Evolutionary conservation across 805 yeast species (phyloP).

Genomic region (Ogataea nakhonphanomensis): DNA sequence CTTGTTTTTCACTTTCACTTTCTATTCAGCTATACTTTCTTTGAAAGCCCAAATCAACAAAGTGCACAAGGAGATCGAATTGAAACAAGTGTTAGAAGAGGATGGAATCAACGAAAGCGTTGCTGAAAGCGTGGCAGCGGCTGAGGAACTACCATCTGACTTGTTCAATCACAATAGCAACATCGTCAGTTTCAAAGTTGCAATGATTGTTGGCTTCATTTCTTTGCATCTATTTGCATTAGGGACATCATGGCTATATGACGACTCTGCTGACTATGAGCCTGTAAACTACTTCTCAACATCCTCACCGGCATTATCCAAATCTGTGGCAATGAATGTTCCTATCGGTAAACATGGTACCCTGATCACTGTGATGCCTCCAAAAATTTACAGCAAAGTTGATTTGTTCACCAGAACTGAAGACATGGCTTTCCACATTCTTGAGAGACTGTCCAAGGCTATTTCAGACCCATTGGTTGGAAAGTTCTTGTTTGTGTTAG

Average conservation of each 20-base stretch:
- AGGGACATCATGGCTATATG: conserved; percentile 69
- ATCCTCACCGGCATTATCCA: conserved; percentile 34
- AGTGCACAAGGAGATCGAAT: conserved; percentile 75
- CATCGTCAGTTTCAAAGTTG: conserved; percentile 56
- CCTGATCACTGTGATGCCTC: conserved; percentile 56
- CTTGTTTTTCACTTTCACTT: conserved; percentile 68
- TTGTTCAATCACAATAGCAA: conserved; percentile 37
- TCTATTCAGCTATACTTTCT: conserved; percentile 78
- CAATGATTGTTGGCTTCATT: conserved; percentile 54
- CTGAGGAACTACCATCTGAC: conserved; percentile 27
- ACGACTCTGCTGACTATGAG: conserved; percentile 36
- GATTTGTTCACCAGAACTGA: conserved; percentile 57
- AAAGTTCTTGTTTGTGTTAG: conserved; percentile 67
- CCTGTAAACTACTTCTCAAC: conserved; percentile 23
- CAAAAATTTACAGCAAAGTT: conserved; percentile 55
- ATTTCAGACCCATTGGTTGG: conserved; percentile 79
- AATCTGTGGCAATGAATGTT: conserved; percentile 41
- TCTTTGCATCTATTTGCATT: conserved; percentile 65
- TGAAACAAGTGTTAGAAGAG: conserved; percentile 81
- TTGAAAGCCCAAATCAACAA: conserved; percentile 84
- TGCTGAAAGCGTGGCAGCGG: conserved; percentile 65
- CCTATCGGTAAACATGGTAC: conserved; percentile 41
- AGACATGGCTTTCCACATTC: conserved; percentile 49
- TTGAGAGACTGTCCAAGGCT: conserved; percentile 59
- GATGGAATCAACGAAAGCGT: conserved; percentile 79